Base-by-base conservation (phyloP, 192 early-diverging fungal genomes). In the Chytriomyces hyalinus region DNA sequence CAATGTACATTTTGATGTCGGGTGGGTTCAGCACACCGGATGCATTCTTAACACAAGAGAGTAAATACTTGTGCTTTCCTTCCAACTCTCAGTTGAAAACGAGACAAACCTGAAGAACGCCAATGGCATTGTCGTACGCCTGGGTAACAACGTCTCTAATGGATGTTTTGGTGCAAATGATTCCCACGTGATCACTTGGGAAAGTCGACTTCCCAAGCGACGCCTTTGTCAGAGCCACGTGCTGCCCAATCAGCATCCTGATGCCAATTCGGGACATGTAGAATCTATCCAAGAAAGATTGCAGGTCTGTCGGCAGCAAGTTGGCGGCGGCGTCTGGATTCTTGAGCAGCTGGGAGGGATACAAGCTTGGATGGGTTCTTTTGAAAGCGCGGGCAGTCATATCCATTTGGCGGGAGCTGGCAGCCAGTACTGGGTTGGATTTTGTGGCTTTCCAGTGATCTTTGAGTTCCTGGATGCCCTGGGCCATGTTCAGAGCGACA, bases 401-500 rank as follows among this genome's bases (percentile, higher is more conserved):
- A 1, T 26, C 17, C 11, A 20, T 15, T 20, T 20, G 64, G n/a
- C 20, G 15, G 44, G 15, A 2, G 46, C 17, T 49, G 67, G 10
- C 15, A 43, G 10, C 47, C 45, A 36, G 36, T 2, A 36, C 36
- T 36, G 36, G 36, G 36, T 36, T 36, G 3, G 36, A 36, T 36
- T 36, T 36, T 36, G 36, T 36, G 36, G 36, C 36, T 36, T 36
- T 36, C 36, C 36, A 36, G 36, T 36, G 36, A 68, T 93, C 83
- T 80, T 98, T 98, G 79, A 94, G 93, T 82, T 98, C 95, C 46
- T 93, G 86, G 53, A 98, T 93, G 61, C 97, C 97, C 85, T 97
- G 92, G 11, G 97, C 96, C 85, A 80, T 78, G 64, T 71, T 53
- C 28, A 69, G 92, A 7, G 95, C 94, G 9, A 95, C 94, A 24